A percentile compares a stretch with the other conserved stretches of the same genome.
These are phyloP conservation scores for Lepiota venenata DNA, from an alignment of 768 basidiomycete genomes.

Conservation along the genomic window DNA sequence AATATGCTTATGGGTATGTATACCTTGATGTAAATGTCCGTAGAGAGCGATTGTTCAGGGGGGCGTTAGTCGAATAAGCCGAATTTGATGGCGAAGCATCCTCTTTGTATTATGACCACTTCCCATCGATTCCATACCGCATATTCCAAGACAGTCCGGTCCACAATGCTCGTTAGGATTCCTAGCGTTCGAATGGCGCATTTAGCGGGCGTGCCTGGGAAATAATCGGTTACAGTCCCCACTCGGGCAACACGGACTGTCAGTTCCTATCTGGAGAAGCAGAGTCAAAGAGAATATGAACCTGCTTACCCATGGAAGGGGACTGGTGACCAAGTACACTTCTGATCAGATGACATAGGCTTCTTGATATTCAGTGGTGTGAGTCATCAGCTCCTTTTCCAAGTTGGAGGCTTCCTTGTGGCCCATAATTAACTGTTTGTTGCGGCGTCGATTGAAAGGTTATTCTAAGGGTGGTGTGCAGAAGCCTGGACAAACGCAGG, in stretches of 20 bases:
- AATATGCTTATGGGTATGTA: not conserved
- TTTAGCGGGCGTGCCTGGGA: not conserved
- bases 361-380: not conserved
- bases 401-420: no score
- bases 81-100: no score
- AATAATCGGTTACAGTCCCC: no score
- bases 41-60: no score
- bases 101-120: no score
- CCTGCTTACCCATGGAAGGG: not conserved
- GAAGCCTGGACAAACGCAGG: no score
- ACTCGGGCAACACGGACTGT: not conserved
- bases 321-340: not conserved
- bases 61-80: not conserved
- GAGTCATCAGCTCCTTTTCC: no score
- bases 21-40: not conserved
- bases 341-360: not conserved
- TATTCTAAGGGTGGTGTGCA: no score
- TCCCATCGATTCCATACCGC: no score
- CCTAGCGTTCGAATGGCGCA: not conserved
- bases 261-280: not conserved
- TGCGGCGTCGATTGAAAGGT: no score
- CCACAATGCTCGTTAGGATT: not conserved
- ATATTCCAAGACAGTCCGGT: not conserved
- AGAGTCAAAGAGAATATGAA: not conserved
- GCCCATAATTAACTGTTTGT: no score